phyloP scores from a whole-genome alignment of 2,329 filamentous ascomycete species.

The Pseudogymnoascus sp. region DNA sequence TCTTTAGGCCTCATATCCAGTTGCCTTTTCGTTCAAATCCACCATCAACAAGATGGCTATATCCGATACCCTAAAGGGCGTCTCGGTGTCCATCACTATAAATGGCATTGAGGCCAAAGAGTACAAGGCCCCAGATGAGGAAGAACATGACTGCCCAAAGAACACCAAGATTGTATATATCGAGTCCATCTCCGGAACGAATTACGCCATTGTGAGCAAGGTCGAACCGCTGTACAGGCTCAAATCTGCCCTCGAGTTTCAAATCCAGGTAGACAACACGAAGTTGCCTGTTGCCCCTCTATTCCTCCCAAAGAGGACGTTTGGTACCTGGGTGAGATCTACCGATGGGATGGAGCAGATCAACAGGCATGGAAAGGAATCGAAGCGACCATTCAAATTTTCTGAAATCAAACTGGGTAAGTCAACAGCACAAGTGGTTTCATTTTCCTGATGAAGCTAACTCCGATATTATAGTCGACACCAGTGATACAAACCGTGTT shows the following conservation, averaged over 20 bases:
- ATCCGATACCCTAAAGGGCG: not conserved
- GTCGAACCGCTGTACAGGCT: not conserved
- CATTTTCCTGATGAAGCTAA: not conserved
- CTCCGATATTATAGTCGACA: not conserved
- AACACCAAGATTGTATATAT: not conserved
- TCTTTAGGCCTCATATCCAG: not conserved
- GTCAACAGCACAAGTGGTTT: not conserved
- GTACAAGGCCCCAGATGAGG: not conserved
- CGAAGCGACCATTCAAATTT: not conserved
- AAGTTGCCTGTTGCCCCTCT: no score
- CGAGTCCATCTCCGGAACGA: not conserved
- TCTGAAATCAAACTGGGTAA: not conserved
- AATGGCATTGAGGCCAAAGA: not conserved
- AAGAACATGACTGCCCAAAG: not conserved
- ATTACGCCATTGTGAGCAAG: not conserved
- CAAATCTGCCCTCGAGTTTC: not conserved
- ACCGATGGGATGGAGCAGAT: not conserved
- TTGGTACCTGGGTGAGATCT: no score
- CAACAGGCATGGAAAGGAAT: not conserved
- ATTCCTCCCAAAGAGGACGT: no score
- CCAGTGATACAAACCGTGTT: not conserved
- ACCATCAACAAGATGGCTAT: not conserved
- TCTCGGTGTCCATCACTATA: not conserved
- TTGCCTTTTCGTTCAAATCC: not conserved
- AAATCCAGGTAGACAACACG: no score